Evolutionary conservation across 164 flowering plant species (phyloP).

Genomic region (Euptelea pleiosperma): DNA sequence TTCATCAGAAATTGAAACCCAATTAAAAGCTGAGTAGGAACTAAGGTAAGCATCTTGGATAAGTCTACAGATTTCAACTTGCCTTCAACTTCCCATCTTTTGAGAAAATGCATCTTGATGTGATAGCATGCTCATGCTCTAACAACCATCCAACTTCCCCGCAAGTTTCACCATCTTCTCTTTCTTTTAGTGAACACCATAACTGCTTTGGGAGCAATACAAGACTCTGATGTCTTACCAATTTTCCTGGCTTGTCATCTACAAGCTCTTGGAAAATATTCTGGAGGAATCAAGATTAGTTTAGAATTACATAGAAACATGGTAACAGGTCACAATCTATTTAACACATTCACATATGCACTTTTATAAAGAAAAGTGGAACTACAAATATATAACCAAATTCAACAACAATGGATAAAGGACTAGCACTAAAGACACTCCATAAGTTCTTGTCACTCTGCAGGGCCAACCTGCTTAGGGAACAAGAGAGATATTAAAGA

Average conservation of each 20-base stretch:
- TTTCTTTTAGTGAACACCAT: slow-evolving; percentile 68
- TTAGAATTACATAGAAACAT: not conserved
- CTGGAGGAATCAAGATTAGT: slow-evolving; percentile 26
- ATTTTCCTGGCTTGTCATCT: slow-evolving; percentile 28
- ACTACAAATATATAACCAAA: no score
- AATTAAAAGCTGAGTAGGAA: not conserved
- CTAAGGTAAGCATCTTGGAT: not conserved
- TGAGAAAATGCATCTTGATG: slow-evolving; percentile 67
- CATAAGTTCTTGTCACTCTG: no score
- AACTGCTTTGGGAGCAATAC: slow-evolving; percentile 69
- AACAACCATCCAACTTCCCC: slow-evolving; percentile 82
- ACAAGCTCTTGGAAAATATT: slow-evolving; percentile 38
- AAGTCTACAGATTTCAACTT: slow-evolving; percentile 22
- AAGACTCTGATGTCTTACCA: slow-evolving; percentile 40
- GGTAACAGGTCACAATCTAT: not conserved
- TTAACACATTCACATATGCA: not conserved
- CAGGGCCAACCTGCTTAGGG: no score
- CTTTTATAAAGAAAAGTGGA: no score
- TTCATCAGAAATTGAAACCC: not conserved
- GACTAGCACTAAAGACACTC: no score
- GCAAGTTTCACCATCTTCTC: slow-evolving; percentile 39
- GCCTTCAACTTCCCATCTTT: slow-evolving; percentile 54
- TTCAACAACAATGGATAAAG: no score
- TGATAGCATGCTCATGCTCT: slow-evolving; percentile 50
- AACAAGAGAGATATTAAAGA: no score